A percentile compares a stretch with the other conserved stretches of the same genome.
Evolutionary conservation across 2,329 filamentous ascomycete genomes (phyloP).

Genomic region (Clarireedia homoeocarpa): DNA sequence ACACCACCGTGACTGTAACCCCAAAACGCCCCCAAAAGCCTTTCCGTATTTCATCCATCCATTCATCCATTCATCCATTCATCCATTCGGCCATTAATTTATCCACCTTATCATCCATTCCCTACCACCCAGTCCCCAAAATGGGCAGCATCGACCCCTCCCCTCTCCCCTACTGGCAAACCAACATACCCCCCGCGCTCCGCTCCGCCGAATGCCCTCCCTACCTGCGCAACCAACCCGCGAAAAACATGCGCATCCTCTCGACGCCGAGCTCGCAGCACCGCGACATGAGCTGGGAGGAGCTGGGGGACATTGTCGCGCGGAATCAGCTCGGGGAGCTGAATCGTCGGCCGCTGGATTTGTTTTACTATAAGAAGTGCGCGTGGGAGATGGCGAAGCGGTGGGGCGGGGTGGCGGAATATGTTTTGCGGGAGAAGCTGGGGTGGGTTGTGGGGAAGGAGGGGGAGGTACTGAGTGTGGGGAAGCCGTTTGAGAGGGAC

Average conservation of each 20-base stretch:
- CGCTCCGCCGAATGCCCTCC: constrained; percentile 62
- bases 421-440: constrained; percentile 63
- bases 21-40: no score
- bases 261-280: constrained; percentile 62
- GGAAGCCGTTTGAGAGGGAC: constrained; percentile 29
- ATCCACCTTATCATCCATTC: no score
- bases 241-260: constrained; percentile 65
- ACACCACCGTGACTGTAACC: no score
- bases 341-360: constrained; percentile 65
- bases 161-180: constrained; percentile 65
- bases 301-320: constrained; percentile 52
- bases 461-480: background rate
- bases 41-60: no score
- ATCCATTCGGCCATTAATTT: no score
- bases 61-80: no score
- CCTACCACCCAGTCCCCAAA: background rate
- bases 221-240: constrained; percentile 54
- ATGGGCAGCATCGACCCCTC: constrained; percentile 20
- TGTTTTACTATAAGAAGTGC: constrained; percentile 71
- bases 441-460: constrained; percentile 46
- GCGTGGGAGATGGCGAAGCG: constrained; percentile 53
- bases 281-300: constrained; percentile 56
- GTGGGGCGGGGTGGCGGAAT: constrained; percentile 72
- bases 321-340: constrained; percentile 68
- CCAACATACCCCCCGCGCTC: constrained; percentile 60